Evolutionary conservation across 2,329 filamentous ascomycete species (phyloP).

Genomic region (Pseudocercospora macadamiae): DNA sequence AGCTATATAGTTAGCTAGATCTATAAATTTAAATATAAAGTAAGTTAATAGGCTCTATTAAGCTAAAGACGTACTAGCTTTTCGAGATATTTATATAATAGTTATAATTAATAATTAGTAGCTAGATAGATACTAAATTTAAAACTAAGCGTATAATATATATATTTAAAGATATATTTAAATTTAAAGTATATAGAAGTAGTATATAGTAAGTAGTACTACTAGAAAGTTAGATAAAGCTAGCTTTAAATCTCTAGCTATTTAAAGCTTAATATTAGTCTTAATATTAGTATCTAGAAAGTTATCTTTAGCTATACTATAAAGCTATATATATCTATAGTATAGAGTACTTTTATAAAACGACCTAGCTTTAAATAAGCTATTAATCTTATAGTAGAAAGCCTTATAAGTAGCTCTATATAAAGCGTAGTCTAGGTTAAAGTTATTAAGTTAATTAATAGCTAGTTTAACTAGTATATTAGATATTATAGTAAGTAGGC

Average conservation of each 20-base stretch:
- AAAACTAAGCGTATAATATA: background rate
- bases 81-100: background rate
- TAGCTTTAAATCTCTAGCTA: background rate
- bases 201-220: background rate
- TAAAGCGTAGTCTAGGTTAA: background rate
- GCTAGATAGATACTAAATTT: background rate
- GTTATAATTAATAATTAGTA: background rate
- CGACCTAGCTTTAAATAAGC: too few species aligned
- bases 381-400: too few species aligned
- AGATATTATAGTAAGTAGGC: background rate
- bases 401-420: too few species aligned
- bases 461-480: background rate
- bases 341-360: background rate
- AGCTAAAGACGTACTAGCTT: background rate
- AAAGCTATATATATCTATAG: background rate
- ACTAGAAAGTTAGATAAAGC: background rate
- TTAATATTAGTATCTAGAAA: background rate
- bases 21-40: too few species aligned
- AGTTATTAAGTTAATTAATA: background rate
- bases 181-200: background rate
- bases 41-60: background rate
- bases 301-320: background rate
- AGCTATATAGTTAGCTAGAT: background rate
- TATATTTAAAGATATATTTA: background rate
- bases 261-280: background rate